Conservation (phyloP, 1,139 yeast genomes). For the Scheffersomyces parashehatae region DNA sequence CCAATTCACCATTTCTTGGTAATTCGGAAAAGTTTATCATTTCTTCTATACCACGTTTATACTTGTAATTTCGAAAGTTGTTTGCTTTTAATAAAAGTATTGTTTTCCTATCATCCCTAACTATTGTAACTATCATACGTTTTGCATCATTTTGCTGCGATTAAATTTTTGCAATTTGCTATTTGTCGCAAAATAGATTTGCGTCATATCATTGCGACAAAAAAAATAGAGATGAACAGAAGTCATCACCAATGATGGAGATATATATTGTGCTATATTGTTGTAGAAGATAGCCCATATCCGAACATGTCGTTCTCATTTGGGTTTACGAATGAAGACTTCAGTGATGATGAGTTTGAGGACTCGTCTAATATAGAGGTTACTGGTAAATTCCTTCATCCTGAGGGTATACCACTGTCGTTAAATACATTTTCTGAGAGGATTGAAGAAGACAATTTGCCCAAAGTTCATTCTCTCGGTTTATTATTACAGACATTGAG, state of each 20-base stretch:
- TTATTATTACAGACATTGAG: slow-evolving; percentile 36
- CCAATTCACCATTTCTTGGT: slow-evolving; percentile 16
- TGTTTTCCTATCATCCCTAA: too few relatives aligned
- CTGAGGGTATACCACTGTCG: slow-evolving; percentile 20
- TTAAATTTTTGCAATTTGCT: not conserved
- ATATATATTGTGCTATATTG: too few relatives aligned
- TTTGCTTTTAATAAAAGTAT: too few relatives aligned
- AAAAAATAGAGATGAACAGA: not conserved
- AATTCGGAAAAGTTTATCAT: not conserved
- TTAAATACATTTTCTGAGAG: slow-evolving; percentile 24
- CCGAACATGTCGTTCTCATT: slow-evolving; percentile 48
- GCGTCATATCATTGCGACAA: not conserved
- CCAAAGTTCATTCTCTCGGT: slow-evolving; percentile 34
- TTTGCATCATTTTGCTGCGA: too few relatives aligned
- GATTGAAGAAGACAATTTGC: slow-evolving; percentile 22
- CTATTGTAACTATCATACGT: too few relatives aligned
- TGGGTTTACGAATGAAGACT: slow-evolving; percentile 53
- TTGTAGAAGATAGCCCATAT: too few relatives aligned
- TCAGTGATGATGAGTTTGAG: slow-evolving; percentile 25
- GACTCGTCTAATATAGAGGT: slow-evolving; percentile 1
- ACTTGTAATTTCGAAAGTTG: too few relatives aligned
- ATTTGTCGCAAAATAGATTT: not conserved
- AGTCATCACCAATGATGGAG: too few relatives aligned
- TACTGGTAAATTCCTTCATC: not conserved
- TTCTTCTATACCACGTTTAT: too few relatives aligned